Base-by-base conservation (phyloP, 1,284 basidiomycete species). In the Thecaphora thlaspeos region DNA sequence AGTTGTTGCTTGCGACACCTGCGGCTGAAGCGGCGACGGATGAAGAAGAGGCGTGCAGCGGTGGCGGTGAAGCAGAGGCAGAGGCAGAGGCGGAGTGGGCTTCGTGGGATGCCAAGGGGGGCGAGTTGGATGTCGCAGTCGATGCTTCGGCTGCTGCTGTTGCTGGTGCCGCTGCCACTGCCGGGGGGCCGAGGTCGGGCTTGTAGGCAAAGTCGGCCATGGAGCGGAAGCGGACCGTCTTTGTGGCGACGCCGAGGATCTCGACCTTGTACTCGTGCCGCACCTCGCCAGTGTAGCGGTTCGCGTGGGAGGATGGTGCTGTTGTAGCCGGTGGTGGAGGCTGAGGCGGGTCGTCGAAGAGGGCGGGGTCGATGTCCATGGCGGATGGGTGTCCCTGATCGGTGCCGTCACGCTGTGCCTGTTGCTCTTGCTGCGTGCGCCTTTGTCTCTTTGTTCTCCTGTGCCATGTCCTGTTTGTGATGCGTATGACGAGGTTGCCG, bases 221-320 rank as follows among this genome's bases (percentile, higher is more conserved):
- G 40, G 54, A 50, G 2, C 92, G 84, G 80, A 97, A 97, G 39
- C 94, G 83, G 36, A 88, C 87, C 1, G 91, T 91, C 79, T 88
- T 90, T 1, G 85, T 82, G 19, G 89, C 83, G 15, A 87, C 79
- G 0, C 93, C 94, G 0, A 90, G 77, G 0, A 88, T 83, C 61
- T 90, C 85, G 5, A 87, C 83, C 1, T 83, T 88, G 77, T 90
- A 97, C 23, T 82, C 64, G 30, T 82, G 61, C n/a, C 77, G 76
- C 23, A 80, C 79, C 12, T 48, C 46, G 11, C 55, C 58, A 4
- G 55, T 55, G 23, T 58, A 63, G 0, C 55, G 45, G 4, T 24
- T 17, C 7, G 36, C 5, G 11, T 4, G 44, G 43, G 12, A 18
- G 19, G 9, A 34, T 22, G 4, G 39, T 28, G 26, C 26, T 28